A percentile compares a stretch with the other conserved stretches of the same genome.
Evolutionary conservation across 805 yeast species (phyloP).

Genomic region (Spathaspora arborariae): DNA sequence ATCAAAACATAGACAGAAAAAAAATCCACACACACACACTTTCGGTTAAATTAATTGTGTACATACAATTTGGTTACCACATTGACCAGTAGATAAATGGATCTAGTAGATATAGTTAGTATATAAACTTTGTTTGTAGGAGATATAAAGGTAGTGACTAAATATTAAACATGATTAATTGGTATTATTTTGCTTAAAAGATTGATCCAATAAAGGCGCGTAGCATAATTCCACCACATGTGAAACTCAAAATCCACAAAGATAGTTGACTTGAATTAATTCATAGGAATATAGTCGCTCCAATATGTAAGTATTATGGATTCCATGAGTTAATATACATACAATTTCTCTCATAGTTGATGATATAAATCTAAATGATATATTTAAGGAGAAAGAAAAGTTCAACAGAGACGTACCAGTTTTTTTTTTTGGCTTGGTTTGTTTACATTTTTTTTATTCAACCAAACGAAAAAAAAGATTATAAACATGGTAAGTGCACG

Average conservation of each 20-base stretch:
- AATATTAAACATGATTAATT: background rate
- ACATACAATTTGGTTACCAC: constrained; percentile 94
- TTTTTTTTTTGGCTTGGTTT: background rate
- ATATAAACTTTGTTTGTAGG: background rate
- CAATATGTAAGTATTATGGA: background rate
- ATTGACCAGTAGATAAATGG: constrained; percentile 96
- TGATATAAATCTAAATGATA: background rate
- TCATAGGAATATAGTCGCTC: background rate
- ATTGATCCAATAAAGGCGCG: constrained; percentile 2
- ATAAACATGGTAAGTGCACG: background rate
- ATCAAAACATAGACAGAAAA: background rate
- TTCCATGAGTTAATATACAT: constrained; percentile 9
- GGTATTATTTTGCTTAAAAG: background rate
- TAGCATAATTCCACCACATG: background rate
- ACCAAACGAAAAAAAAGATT: background rate
- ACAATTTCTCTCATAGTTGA: constrained; percentile 22
- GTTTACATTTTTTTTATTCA: background rate
- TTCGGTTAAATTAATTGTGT: constrained; percentile 47
- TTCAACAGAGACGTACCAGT: background rate
- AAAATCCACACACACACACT: background rate
- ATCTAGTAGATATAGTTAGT: constrained; percentile 44
- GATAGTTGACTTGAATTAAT: background rate
- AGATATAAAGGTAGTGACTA: background rate
- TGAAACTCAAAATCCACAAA: background rate
- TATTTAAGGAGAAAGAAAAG: background rate